Base-by-base conservation (phyloP, 768 basidiomycete species). In the Holtermanniella nyarrowii region DNA sequence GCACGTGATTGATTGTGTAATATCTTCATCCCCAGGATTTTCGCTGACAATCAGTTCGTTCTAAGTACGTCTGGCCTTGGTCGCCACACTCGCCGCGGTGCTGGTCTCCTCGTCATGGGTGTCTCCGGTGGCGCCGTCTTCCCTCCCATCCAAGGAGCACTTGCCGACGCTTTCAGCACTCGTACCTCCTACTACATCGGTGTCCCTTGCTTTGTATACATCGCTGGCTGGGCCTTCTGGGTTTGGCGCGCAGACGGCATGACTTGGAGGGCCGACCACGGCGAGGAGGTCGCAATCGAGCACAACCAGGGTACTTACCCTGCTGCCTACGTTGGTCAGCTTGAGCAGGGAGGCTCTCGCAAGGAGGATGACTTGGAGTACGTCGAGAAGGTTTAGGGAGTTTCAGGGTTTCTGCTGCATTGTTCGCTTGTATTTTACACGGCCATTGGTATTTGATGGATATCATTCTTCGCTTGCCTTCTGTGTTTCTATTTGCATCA, bases 111-210 rank as follows among this genome's bases (percentile, higher is more conserved):
- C 23, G 66, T 67, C 44, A 61, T 67, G 58, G 64, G 68, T 53
- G 62, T 67, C 41, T 50, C 55, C 37, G 66, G 67, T 49, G 65
- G 66, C 50, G 69, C 70, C 27, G 62, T 64, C 46, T 69, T 69
- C 61, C 68, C 72, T 22, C 63, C 71, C 1, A 61, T 66, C 46
- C 71, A 72, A 55, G 71, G 66, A 25, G 68, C 70, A 18, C 51
- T 72, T 39, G 68, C 70, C 44, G 71, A 71, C 58, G 48, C 54
- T 22, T 65, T 57, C 57, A 27, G 20, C 48, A 65, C 66, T 25
- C 50, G 58, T 37, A 57, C 52, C 16, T 68, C 63, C n/a, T 65
- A 57, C 58, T 65, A 53, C 56, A 49, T 65, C 49, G 56, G 63
- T 49, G 59, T 62, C 21, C 66, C 63, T 1, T 63, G 59, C 43